Percentiles rank a stretch among this genome's conserved stretches.
These are phyloP conservation scores for Tuber melanosporum DNA, from an alignment of 495 filamentous ascomycete species.

Conservation along the genomic window DNA sequence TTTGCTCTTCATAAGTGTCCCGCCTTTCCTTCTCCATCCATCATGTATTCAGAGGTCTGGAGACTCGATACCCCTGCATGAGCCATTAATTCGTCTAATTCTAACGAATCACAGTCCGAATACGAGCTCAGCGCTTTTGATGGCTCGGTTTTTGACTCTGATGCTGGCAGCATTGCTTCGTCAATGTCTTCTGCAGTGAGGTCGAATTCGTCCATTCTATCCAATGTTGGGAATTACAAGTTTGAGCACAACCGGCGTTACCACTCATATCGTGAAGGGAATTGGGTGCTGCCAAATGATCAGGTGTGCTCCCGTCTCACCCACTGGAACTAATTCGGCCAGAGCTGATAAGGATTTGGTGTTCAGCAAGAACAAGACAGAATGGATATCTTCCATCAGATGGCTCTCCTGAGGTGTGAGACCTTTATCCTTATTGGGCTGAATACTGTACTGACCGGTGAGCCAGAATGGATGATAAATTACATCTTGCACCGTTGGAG, in stretches of 20 bases:
- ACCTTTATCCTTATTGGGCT: background rate
- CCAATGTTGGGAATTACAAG: constrained; percentile 34
- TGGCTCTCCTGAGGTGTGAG: constrained; percentile 31
- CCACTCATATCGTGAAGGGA: constrained; percentile 39
- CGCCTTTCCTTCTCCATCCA: background rate
- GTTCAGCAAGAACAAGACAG: constrained; percentile 38
- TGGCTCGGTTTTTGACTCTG: background rate
- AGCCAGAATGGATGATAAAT: constrained; percentile 30
- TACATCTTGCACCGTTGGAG: constrained; percentile 33
- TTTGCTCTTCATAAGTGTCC: background rate
- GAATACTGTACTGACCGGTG: background rate
- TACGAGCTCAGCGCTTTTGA: background rate
- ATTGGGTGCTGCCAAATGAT: constrained; percentile 38
- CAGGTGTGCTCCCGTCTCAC: constrained; percentile 20
- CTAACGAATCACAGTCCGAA: constrained; percentile 1
- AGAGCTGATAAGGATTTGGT: constrained; percentile 3
- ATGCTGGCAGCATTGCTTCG: constrained; percentile 14
- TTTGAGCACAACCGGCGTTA: constrained; percentile 39
- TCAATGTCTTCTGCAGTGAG: constrained; percentile 31
- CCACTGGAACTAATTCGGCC: background rate
- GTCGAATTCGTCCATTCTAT: constrained; percentile 28
- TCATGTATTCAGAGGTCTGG: background rate
- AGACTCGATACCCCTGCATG: background rate
- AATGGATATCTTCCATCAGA: constrained; percentile 38
- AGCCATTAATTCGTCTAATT: background rate